These are phyloP conservation scores for Rosa hybrid DNA, from an alignment of 331 rosid genomes.

Conservation along the genomic window DNA sequence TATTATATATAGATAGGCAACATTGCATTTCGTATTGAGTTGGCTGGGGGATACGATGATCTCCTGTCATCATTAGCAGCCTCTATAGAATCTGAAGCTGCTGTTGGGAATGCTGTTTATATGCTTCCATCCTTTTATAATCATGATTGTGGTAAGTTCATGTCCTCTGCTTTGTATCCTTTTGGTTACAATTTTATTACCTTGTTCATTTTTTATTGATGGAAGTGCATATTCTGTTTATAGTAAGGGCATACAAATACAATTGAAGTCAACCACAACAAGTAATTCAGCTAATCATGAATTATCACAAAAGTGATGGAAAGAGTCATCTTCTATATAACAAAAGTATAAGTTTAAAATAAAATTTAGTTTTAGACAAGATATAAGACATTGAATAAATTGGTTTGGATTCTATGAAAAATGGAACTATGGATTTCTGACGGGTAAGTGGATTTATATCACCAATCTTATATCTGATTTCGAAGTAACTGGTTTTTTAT, in stretches of 20 bases:
- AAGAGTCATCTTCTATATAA: background rate
- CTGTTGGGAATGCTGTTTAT: constrained; percentile 84
- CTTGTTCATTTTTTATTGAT: background rate
- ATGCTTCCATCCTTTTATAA: constrained; percentile 93
- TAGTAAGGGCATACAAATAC: background rate
- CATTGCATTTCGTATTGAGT: constrained; percentile 75
- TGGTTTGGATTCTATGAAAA: constrained; percentile 1
- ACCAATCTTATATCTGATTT: constrained; percentile 3
- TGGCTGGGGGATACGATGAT: constrained; percentile 74
- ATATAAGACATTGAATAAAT: background rate
- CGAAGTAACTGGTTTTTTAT: constrained; percentile 15
- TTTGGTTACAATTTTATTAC: background rate
- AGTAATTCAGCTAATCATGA: constrained; percentile 7
- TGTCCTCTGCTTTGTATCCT: constrained; percentile 8
- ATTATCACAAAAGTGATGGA: background rate
- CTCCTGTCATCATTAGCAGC: constrained; percentile 74
- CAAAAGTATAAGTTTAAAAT: background rate
- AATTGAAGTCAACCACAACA: background rate
- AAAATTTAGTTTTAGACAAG: background rate
- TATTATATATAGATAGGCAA: too few species aligned
- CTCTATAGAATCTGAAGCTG: constrained; percentile 75
- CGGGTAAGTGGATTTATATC: background rate
- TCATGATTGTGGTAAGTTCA: constrained; percentile 80
- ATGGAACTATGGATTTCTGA: background rate
- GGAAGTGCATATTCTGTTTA: background rate